Evolutionary conservation across 805 yeast species (phyloP).

Genomic region (Candida suzukii): DNA sequence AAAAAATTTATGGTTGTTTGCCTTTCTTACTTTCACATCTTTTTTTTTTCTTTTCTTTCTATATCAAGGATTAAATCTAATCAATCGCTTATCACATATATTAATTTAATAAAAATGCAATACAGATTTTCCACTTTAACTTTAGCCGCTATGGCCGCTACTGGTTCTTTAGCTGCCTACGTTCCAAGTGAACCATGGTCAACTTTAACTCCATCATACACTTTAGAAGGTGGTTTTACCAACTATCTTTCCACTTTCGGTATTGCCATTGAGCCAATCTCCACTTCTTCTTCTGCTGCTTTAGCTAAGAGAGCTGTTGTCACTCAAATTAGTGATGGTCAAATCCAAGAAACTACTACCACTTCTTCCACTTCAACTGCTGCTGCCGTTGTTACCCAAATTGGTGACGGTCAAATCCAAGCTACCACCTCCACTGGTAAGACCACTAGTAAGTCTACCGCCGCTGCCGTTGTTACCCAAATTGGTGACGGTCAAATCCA

Average conservation of each 20-base stretch:
- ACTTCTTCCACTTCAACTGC: conserved; percentile 28
- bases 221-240: conserved; percentile 41
- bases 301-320: conserved; percentile 27
- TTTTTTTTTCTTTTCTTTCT: background rate
- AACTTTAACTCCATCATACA: conserved; percentile 55
- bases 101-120: background rate
- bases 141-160: background rate
- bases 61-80: background rate
- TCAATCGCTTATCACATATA: background rate
- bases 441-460: conserved; percentile 17
- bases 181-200: conserved; percentile 58
- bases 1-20: too few species aligned
- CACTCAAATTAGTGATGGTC: conserved; percentile 42
- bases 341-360: conserved; percentile 26
- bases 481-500: conserved; percentile 39
- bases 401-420: conserved; percentile 46
- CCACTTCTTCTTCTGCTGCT: conserved; percentile 22
- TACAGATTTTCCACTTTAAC: background rate
- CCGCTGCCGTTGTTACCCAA: conserved; percentile 26
- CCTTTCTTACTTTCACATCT: background rate
- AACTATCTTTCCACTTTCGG: conserved; percentile 56
- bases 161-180: conserved; percentile 35
- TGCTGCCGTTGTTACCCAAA: conserved; percentile 35
- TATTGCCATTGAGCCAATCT: conserved; percentile 57
- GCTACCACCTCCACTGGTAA: conserved; percentile 32